Conservation (phyloP, 2,329 filamentous ascomycete species). For the Cladosporium colombiae region DNA sequence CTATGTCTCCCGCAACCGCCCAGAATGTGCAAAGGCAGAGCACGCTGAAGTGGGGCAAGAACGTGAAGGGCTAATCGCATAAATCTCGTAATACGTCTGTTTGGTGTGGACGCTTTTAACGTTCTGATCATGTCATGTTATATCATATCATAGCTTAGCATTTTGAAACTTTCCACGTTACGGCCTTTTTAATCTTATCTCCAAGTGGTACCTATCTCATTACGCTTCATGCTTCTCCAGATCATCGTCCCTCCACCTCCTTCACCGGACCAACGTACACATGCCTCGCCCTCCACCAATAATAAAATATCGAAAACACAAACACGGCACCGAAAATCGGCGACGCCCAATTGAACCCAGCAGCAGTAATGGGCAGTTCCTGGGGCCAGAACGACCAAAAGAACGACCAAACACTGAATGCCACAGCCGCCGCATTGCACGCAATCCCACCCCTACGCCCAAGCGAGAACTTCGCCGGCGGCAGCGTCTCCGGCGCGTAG, state of each 20-base stretch:
- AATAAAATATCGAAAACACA: constrained; percentile 18
- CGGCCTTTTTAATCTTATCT: not conserved
- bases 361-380: constrained; percentile 21
- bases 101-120: not conserved
- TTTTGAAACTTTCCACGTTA: not conserved
- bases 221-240: no score
- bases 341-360: constrained; percentile 28
- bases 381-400: constrained; percentile 22
- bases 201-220: not conserved
- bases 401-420: constrained; percentile 26
- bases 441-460: constrained; percentile 25
- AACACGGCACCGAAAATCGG: constrained; percentile 26
- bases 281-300: constrained; percentile 18
- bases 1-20: constrained; percentile 13
- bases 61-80: constrained; percentile 29
- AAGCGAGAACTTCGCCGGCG: constrained; percentile 17
- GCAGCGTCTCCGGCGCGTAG: constrained; percentile 25
- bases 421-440: constrained; percentile 26
- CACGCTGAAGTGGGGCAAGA: constrained; percentile 34
- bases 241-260: constrained; percentile 19
- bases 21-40: constrained; percentile 28
- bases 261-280: constrained; percentile 18
- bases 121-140: not conserved
- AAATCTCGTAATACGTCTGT: not conserved
- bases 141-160: not conserved